A percentile compares a stretch with the other conserved stretches of the same genome.
phyloP scores from a whole-genome alignment of 345 rosid species.

The Brassica nigra region DNA sequence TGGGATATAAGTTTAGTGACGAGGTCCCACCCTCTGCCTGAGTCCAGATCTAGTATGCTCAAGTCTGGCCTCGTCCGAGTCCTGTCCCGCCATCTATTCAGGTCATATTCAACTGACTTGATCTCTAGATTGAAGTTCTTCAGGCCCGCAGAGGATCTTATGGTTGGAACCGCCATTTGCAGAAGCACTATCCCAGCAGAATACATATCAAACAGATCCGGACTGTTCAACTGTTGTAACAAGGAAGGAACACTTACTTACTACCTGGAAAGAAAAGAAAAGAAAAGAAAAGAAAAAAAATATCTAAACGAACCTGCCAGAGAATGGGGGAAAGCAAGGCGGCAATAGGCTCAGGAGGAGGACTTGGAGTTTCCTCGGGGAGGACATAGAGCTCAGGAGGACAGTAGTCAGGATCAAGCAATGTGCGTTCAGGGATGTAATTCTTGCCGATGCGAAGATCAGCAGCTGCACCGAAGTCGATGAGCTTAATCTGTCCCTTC shows the following conservation, averaged over 20 bases:
- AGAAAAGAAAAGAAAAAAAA: neutral
- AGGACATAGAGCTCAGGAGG: conserved; percentile 95
- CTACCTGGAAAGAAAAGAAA: neutral
- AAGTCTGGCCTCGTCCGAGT: conserved; percentile 79
- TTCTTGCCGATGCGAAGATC: conserved; percentile 99
- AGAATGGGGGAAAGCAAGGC: conserved; percentile 86
- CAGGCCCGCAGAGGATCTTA: conserved; percentile 67
- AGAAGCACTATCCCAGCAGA: conserved; percentile 86
- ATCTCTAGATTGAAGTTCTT: conserved; percentile 85
- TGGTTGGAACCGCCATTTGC: conserved; percentile 88
- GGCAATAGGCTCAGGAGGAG: conserved; percentile 94
- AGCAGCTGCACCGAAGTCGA: conserved; percentile 94
- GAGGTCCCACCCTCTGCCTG: conserved; percentile 96
- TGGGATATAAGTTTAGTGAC: conserved; percentile 82
- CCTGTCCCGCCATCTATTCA: conserved; percentile 70
- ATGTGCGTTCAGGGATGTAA: conserved; percentile 61
- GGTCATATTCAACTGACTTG: conserved; percentile 56
- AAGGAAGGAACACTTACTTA: conserved; percentile 15
- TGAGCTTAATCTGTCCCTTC: conserved; percentile 87
- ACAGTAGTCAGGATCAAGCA: conserved; percentile 90
- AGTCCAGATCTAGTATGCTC: conserved; percentile 79
- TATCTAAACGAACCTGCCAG: conserved; percentile 61
- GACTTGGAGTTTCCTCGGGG: conserved; percentile 90
- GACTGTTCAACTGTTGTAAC: conserved; percentile 85
- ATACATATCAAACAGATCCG: conserved; percentile 91